A percentile compares a stretch with the other conserved stretches of the same genome.
Conservation (phyloP, 2,329 filamentous ascomycete species). For the Onygenales sp. region DNA sequence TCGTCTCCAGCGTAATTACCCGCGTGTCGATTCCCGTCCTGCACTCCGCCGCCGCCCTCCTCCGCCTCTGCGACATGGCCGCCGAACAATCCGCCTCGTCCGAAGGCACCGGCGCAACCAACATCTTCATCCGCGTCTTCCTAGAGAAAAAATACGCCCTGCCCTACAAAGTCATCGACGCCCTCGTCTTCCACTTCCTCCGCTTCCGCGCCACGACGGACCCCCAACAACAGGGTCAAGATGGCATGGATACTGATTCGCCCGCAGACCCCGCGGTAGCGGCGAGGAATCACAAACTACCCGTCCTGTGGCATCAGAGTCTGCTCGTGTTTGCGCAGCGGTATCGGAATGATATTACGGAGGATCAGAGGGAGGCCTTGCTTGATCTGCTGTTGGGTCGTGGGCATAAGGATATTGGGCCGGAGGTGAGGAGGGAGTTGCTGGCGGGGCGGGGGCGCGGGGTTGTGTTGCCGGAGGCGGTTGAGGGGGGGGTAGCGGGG, state of each 20-base stretch:
- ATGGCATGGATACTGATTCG: slow-evolving; percentile 45
- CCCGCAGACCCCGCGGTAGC: slow-evolving; percentile 31
- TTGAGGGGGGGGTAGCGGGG: slow-evolving; percentile 38
- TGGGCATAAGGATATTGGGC: slow-evolving; percentile 80
- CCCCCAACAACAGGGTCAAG: slow-evolving; percentile 34
- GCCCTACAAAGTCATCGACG: slow-evolving; percentile 88
- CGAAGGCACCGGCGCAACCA: slow-evolving; percentile 83
- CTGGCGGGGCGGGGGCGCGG: slow-evolving; percentile 81
- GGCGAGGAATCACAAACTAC: slow-evolving; percentile 57
- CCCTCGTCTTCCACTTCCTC: slow-evolving; percentile 91
- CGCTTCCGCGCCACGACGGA: slow-evolving; percentile 68
- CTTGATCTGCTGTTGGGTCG: slow-evolving; percentile 76
- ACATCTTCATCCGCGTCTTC: slow-evolving; percentile 87
- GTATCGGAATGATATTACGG: slow-evolving; percentile 92
- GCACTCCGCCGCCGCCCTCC: slow-evolving; percentile 83
- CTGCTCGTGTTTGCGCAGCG: slow-evolving; percentile 85
- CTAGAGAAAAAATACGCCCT: slow-evolving; percentile 96
- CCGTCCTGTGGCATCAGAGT: slow-evolving; percentile 94
- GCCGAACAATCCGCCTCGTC: slow-evolving; percentile 72
- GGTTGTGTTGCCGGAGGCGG: slow-evolving; percentile 44
- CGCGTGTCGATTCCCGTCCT: slow-evolving; percentile 81
- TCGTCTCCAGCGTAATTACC: slow-evolving; percentile 76
- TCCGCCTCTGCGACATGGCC: slow-evolving; percentile 87
- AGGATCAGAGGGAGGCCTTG: slow-evolving; percentile 85
- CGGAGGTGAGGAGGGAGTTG: slow-evolving; percentile 81